phyloP scores from a whole-genome alignment of 768 basidiomycete genomes.

The Pleurotus salmoneostramineus region DNA sequence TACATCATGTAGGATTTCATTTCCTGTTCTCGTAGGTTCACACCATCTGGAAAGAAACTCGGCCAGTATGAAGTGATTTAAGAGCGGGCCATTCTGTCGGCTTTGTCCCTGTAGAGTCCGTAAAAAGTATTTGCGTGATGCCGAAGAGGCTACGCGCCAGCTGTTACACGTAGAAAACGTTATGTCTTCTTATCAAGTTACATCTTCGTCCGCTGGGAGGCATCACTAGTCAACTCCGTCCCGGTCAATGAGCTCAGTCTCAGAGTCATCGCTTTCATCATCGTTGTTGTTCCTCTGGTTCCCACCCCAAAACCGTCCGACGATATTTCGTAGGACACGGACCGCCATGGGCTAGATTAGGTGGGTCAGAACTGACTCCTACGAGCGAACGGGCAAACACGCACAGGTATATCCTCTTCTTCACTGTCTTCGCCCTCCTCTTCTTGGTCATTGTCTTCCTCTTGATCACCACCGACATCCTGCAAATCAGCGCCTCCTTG shows the following conservation, averaged over 20 bases:
- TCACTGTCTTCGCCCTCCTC: conserved; percentile 42
- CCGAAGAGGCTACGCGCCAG: no score
- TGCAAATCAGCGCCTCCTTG: conserved; percentile 10
- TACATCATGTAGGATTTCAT: neutral
- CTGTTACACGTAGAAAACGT: no score
- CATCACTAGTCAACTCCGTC: conserved; percentile 16
- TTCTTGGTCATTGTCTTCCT: conserved; percentile 29
- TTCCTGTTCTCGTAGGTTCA: neutral
- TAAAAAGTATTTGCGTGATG: no score
- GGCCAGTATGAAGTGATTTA: neutral
- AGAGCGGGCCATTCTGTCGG: neutral
- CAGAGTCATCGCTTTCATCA: conserved; percentile 8
- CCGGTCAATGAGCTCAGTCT: conserved; percentile 9
- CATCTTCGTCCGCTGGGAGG: no score
- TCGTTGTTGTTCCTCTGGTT: conserved; percentile 34
- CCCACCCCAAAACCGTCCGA: conserved; percentile 57
- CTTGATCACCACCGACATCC: neutral
- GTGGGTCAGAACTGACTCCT: neutral
- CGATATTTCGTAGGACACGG: conserved; percentile 52
- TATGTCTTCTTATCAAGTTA: no score
- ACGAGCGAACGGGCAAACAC: neutral
- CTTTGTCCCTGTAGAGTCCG: no score
- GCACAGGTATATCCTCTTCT: neutral
- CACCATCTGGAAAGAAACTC: neutral
- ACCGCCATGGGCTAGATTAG: conserved; percentile 50